Base-by-base conservation (phyloP, 1,139 yeast genomes). In the Pichia sp. region DNA sequence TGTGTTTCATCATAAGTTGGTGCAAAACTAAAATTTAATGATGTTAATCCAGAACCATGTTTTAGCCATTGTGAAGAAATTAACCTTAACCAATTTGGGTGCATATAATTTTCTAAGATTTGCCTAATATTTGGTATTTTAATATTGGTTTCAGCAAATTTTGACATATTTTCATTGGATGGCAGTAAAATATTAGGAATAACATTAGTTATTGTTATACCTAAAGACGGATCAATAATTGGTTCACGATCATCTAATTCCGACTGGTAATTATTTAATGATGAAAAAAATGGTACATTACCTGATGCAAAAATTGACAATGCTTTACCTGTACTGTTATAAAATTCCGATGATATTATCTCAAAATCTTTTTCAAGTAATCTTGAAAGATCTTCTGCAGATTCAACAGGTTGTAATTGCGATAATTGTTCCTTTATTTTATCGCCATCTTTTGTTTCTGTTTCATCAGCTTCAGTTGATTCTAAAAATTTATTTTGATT, bases 41-140 rank as follows among this genome's bases (percentile, higher is more conserved):
- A 77, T 8, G 52, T 53, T 48, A 83, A 83, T 50, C 70, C 72
- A n/a, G 70, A 66, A 34, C 73, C 75, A 58, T 84, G 83, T 49
- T 78, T 77, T 50, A 91, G 70, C 97, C 97, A 93, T 49, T 81
- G 81, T 0, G 96, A 84, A 8, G 87, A 77, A 9, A 95, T 88
- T 48, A 91, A 72, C 10, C 89, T 83, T 59, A 84, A 84, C 87
- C 95, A 87, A 56, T 86, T 87, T 16, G 97, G 96, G 67, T 90
- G 96, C 60, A 85, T 76, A 64, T 87, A 87, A 53, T 79, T 81
- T 49, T 79, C 76, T 68, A 89, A 73, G 53, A 89, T 77, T 58
- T 84, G 87, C 1, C 87, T 77, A 31, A 76, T 67, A 2, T 84
- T 78, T 4, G 91, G 87, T 54, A 81, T 78, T 10, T 87, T 86